phyloP scores from a whole-genome alignment of 148 eudicot genomes.

The Simmondsia chinensis region DNA sequence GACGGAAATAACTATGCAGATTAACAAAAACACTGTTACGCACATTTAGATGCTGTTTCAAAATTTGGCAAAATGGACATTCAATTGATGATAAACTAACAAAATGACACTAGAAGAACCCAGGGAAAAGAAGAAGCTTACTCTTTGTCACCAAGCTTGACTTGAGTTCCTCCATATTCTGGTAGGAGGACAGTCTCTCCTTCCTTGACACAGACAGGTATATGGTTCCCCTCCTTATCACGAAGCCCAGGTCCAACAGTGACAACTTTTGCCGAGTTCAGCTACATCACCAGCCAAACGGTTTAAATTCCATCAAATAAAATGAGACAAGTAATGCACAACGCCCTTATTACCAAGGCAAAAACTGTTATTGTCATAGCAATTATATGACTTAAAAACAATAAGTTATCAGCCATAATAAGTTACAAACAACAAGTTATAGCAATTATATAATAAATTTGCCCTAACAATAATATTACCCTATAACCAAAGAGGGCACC shows the following conservation, averaged over 20 bases:
- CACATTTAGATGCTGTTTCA: neutral
- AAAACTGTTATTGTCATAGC: too few relatives aligned
- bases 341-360: neutral
- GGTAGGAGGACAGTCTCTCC: conserved; percentile 85
- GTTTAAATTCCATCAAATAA: neutral
- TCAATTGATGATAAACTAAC: neutral
- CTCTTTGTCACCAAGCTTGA: conserved; percentile 86
- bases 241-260: conserved; percentile 76
- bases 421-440: too few relatives aligned
- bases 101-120: neutral
- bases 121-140: conserved; percentile 11
- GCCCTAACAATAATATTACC: too few relatives aligned
- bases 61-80: neutral
- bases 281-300: conserved; percentile 22
- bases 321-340: neutral
- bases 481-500: too few relatives aligned
- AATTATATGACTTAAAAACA: too few relatives aligned
- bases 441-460: too few relatives aligned
- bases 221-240: conserved; percentile 33
- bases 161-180: conserved; percentile 75
- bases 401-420: too few relatives aligned
- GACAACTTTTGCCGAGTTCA: conserved; percentile 75
- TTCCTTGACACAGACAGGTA: conserved; percentile 69
- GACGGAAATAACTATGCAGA: too few relatives aligned
- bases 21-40: neutral